These are phyloP conservation scores for Aureobasidium sp. DNA, from an alignment of 2,329 filamentous ascomycete genomes.

Conservation along the genomic window DNA sequence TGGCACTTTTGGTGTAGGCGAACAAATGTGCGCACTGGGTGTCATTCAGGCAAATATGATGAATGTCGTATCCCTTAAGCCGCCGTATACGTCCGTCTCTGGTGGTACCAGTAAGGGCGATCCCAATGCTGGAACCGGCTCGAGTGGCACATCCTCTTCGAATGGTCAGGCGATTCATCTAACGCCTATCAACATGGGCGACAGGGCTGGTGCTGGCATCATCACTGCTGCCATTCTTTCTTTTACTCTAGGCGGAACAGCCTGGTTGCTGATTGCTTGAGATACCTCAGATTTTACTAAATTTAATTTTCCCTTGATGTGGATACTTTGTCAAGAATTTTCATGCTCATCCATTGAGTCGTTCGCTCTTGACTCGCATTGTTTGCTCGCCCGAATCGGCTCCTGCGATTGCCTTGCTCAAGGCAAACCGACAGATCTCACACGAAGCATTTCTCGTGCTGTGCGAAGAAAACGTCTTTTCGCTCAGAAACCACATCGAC, in stretches of 20 bases:
- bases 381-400: background rate
- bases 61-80: constrained; percentile 24
- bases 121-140: constrained; percentile 31
- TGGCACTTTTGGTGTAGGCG: constrained; percentile 39
- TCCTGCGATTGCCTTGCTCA: background rate
- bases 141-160: constrained; percentile 21
- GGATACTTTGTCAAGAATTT: background rate
- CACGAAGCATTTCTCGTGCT: background rate
- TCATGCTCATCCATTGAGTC: background rate
- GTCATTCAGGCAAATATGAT: constrained; percentile 37
- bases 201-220: constrained; percentile 59
- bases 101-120: constrained; percentile 43
- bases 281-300: background rate
- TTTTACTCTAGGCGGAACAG: constrained; percentile 43
- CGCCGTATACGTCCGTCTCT: constrained; percentile 36
- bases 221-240: constrained; percentile 51
- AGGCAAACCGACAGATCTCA: background rate
- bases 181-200: constrained; percentile 42
- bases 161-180: constrained; percentile 15
- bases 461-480: too few species aligned
- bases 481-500: too few species aligned
- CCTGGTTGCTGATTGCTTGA: constrained; percentile 7
- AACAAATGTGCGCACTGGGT: constrained; percentile 46
- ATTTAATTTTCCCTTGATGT: background rate
- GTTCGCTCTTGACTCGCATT: background rate